Evolutionary conservation across 1,284 basidiomycete species (phyloP).

Genomic region (Sanguinoderma infundibulare): DNA sequence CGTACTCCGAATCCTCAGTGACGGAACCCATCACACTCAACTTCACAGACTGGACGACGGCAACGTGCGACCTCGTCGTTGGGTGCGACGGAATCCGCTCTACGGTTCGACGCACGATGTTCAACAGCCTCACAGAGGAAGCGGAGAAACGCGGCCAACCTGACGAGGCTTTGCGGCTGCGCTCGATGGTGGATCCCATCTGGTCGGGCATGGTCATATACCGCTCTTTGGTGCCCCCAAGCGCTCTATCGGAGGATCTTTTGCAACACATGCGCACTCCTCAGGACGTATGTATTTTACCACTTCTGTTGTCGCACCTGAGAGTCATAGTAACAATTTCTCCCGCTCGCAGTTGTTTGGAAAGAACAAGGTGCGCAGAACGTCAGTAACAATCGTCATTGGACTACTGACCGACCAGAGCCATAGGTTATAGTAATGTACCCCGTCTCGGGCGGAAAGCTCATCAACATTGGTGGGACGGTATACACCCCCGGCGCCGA

Average conservation of each 20-base stretch:
- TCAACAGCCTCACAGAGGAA: constrained; percentile 13
- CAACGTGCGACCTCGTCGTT: constrained; percentile 52
- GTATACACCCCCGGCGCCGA: constrained; percentile 20
- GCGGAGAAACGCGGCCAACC: constrained; percentile 20
- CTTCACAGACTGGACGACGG: constrained; percentile 52
- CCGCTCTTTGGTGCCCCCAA: not conserved
- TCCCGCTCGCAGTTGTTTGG: not conserved
- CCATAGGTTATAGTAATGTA: constrained; percentile 3
- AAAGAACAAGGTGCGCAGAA: not conserved
- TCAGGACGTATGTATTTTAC: not conserved
- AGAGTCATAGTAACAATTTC: not conserved
- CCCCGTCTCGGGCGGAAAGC: constrained; percentile 11
- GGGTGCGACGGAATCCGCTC: constrained; percentile 57
- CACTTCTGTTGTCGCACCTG: not conserved
- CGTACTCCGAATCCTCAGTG: constrained; percentile 41
- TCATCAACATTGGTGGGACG: constrained; percentile 30
- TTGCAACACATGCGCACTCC: not conserved
- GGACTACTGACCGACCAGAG: not conserved
- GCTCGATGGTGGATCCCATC: not conserved
- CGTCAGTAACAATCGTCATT: not conserved
- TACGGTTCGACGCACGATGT: constrained; percentile 34
- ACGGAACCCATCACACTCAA: constrained; percentile 39
- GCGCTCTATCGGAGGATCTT: not conserved
- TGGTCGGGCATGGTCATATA: constrained; percentile 2
- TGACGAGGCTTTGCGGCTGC: not conserved